phyloP scores from a whole-genome alignment of 169 alveolate genomes.

The Eimeria acervulina region DNA sequence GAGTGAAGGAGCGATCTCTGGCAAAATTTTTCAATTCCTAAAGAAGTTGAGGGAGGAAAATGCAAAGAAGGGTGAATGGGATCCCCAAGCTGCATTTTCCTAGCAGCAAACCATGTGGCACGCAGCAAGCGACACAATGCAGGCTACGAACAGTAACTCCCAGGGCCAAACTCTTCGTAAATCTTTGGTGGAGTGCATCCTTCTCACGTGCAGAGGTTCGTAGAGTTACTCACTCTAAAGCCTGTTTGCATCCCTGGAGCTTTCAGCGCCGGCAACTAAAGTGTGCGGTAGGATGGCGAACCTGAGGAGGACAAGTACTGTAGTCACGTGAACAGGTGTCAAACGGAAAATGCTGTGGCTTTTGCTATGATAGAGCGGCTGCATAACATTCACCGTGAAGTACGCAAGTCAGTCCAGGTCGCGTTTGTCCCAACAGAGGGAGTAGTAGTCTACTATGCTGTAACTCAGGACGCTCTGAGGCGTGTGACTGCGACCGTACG shows the following conservation, averaged over 20 bases:
- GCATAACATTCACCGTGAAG: background rate
- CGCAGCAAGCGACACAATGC: background rate
- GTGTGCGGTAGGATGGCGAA: background rate
- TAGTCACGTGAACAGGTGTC: background rate
- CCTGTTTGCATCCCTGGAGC: background rate
- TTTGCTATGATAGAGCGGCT: background rate
- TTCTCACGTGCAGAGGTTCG: background rate
- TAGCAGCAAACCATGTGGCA: background rate
- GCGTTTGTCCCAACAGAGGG: background rate
- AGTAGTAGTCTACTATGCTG: background rate
- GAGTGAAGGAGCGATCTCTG: background rate
- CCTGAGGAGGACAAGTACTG: background rate
- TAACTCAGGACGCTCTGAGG: background rate
- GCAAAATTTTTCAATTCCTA: background rate
- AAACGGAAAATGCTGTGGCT: background rate
- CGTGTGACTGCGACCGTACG: background rate
- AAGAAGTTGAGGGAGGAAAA: background rate
- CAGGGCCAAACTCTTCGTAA: background rate
- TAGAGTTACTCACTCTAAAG: background rate
- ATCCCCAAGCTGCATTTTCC: background rate
- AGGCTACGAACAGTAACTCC: background rate
- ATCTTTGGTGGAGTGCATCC: background rate
- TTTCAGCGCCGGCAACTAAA: background rate
- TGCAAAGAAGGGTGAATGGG: background rate
- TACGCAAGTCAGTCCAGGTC: background rate